These are phyloP conservation scores for Tricholoma sp. DNA, from an alignment of 768 basidiomycete species.

Conservation along the genomic window DNA sequence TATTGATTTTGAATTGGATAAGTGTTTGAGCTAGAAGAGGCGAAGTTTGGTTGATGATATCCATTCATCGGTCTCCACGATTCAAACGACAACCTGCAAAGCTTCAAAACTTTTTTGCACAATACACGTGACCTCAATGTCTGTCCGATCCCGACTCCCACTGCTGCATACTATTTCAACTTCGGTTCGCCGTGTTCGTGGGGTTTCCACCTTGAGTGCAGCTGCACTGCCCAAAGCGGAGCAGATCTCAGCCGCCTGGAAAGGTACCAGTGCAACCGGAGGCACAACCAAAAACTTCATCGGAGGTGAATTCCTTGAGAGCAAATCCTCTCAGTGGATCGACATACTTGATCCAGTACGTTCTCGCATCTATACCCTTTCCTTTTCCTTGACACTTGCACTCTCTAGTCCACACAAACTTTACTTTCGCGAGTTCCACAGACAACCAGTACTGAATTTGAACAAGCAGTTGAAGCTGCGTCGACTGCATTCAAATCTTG, in stretches of 20 bases:
- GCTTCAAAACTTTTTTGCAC: not conserved
- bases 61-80: constrained; percentile 29
- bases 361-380: constrained; percentile 5
- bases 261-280: constrained; percentile 83
- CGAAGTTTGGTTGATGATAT: constrained; percentile 23
- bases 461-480: constrained; percentile 78
- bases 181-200: constrained; percentile 20
- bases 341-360: constrained; percentile 87
- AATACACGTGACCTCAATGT: constrained; percentile 27
- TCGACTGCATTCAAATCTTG: constrained; percentile 84
- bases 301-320: constrained; percentile 84
- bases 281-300: constrained; percentile 89
- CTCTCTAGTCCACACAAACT: constrained; percentile 77
- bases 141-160: constrained; percentile 24
- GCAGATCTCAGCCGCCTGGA: constrained; percentile 70
- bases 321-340: constrained; percentile 72
- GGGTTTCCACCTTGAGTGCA: constrained; percentile 48
- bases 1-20: constrained; percentile 22
- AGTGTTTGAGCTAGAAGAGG: constrained; percentile 31
- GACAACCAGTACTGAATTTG: constrained; percentile 77
- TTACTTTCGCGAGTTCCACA: constrained; percentile 87
- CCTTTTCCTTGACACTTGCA: constrained; percentile 4
- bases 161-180: too few species aligned
- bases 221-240: constrained; percentile 60
- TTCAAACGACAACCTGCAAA: too few species aligned